Percentiles rank a stretch among this genome's conserved stretches.
phyloP scores from a whole-genome alignment of 805 yeast species.

The Lachancea sp. region DNA sequence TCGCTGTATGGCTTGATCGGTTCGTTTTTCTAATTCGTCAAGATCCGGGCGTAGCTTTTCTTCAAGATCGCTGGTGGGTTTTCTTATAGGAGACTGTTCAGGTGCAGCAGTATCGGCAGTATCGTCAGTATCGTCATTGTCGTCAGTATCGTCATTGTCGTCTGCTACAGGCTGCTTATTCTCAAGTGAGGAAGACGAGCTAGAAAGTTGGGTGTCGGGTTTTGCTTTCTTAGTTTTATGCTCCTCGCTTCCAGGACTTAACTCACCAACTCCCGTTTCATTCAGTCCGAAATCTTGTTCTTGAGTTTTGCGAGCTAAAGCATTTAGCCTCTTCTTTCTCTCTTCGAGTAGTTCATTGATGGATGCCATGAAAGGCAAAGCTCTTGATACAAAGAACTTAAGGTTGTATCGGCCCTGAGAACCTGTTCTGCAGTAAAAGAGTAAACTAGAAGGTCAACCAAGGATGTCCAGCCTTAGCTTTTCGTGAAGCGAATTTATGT shows the following conservation, averaged over 20 bases:
- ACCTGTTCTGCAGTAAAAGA: too few relatives aligned
- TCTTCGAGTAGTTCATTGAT: constrained; percentile 27
- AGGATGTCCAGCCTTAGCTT: too few relatives aligned
- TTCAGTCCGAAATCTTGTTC: neutral
- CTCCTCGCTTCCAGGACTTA: neutral
- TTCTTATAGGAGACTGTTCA: neutral
- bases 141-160: too few relatives aligned
- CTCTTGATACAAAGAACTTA: too few relatives aligned
- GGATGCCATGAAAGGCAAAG: too few relatives aligned
- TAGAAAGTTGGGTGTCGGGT: neutral
- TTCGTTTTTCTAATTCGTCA: constrained; percentile 35
- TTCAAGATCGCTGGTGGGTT: constrained; percentile 24
- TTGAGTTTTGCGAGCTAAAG: constrained; percentile 16
- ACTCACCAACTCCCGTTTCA: neutral
- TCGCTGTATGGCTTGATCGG: constrained; percentile 37
- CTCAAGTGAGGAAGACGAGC: neutral
- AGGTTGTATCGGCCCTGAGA: too few relatives aligned
- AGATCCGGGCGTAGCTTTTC: constrained; percentile 36
- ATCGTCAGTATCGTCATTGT: neutral
- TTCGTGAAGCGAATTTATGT: too few relatives aligned
- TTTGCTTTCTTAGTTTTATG: neutral
- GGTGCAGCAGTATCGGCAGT: neutral
- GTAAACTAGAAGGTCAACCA: too few relatives aligned
- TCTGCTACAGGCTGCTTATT: too few relatives aligned
- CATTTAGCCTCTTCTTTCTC: constrained; percentile 27